Evolutionary conservation across 78 protist species (phyloP).

Genomic region (Dictyostelium brefeldianum): DNA sequence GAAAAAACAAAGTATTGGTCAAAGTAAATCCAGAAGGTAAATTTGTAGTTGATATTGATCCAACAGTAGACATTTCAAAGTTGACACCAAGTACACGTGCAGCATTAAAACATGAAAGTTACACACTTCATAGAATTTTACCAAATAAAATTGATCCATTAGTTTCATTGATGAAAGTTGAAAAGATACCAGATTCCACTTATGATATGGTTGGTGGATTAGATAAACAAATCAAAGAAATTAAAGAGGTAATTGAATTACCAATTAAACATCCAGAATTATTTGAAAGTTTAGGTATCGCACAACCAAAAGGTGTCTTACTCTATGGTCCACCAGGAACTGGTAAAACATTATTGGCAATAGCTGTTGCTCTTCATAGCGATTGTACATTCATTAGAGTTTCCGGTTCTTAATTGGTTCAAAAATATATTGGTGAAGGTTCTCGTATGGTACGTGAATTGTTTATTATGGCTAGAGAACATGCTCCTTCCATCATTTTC

Average conservation of each 20-base stretch:
- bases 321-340: conserved; percentile 99
- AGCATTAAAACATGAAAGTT: conserved; percentile 95
- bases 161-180: conserved; percentile 91
- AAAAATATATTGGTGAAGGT: conserved; percentile 99
- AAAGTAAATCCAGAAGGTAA: conserved; percentile 99
- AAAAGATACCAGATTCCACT: conserved; percentile 99
- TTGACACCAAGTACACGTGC: conserved; percentile 94
- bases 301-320: conserved; percentile 98
- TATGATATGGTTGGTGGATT: conserved; percentile 99
- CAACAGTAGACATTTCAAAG: conserved; percentile 88
- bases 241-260: conserved; percentile 98
- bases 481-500: conserved; percentile 99
- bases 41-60: conserved; percentile 98
- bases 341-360: conserved; percentile 99
- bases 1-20: conserved; percentile 95
- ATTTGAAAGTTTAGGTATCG: conserved; percentile 99
- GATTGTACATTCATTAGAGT: conserved; percentile 99
- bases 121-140: conserved; percentile 96
- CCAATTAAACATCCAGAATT: conserved; percentile 99
- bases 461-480: conserved; percentile 99
- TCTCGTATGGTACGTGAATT: conserved; percentile 99
- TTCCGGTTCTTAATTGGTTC: conserved; percentile 99
- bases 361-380: conserved; percentile 99
- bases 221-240: conserved; percentile 99
- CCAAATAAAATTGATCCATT: conserved; percentile 94